These are phyloP conservation scores for Cruciata laevipes DNA, from an alignment of 257 asterid genomes.

Conservation along the genomic window DNA sequence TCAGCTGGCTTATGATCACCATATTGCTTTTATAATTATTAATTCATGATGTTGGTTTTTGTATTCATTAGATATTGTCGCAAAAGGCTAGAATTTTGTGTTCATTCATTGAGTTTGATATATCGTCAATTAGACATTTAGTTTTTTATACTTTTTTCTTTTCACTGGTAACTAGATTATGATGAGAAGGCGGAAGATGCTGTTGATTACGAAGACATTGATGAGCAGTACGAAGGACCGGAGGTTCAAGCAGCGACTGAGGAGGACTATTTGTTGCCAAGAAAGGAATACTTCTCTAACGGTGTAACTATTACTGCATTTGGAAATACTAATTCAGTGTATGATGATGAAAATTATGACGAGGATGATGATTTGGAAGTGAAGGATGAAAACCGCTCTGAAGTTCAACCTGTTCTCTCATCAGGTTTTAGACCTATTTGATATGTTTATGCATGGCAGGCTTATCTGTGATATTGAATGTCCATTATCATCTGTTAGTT, in stretches of 20 bases:
- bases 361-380: constrained; percentile 68
- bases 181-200: constrained; percentile 94
- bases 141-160: constrained; percentile 2
- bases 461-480: neutral
- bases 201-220: constrained; percentile 93
- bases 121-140: constrained; percentile 19
- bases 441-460: neutral
- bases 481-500: neutral
- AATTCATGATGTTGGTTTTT: neutral
- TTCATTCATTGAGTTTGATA: constrained; percentile 11
- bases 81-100: neutral
- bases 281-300: constrained; percentile 51
- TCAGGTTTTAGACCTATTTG: constrained; percentile 44
- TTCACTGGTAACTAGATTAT: constrained; percentile 49
- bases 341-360: constrained; percentile 92
- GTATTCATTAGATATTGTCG: constrained; percentile 1
- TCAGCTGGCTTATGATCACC: neutral
- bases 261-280: constrained; percentile 83
- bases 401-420: constrained; percentile 31
- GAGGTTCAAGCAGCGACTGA: constrained; percentile 83
- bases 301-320: constrained; percentile 51
- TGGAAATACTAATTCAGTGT: constrained; percentile 51
- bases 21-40: neutral
- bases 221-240: constrained; percentile 98
- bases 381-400: constrained; percentile 32